Conservation (phyloP, 2,329 filamentous ascomycete species). For the Curvularia verruculosa region DNA sequence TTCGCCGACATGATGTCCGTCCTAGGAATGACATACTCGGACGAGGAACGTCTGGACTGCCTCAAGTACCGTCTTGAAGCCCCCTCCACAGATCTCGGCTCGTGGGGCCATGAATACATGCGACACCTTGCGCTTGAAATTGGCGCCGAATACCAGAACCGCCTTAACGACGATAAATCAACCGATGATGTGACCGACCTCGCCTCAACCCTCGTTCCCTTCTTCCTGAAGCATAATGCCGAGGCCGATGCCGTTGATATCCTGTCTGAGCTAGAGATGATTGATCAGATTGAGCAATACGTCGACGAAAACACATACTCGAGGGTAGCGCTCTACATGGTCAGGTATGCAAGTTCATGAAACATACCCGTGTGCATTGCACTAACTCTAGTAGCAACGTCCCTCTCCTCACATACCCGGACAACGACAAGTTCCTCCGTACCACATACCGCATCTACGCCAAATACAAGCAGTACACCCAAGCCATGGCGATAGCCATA, state of each 20-base stretch:
- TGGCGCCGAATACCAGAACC: slow-evolving; percentile 89
- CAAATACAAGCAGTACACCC: slow-evolving; percentile 87
- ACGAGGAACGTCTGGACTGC: slow-evolving; percentile 94
- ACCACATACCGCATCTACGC: slow-evolving; percentile 95
- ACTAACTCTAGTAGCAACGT: slow-evolving; percentile 72
- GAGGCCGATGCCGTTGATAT: slow-evolving; percentile 98
- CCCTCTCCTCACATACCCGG: slow-evolving; percentile 93
- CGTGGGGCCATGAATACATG: slow-evolving; percentile 98
- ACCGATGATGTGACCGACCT: slow-evolving; percentile 85
- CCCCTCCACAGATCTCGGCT: slow-evolving; percentile 88
- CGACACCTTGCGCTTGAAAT: slow-evolving; percentile 95
- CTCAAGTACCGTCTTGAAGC: slow-evolving; percentile 93
- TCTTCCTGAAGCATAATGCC: slow-evolving; percentile 96
- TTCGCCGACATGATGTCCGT: slow-evolving; percentile 96
- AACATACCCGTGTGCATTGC: neutral
- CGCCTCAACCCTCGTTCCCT: slow-evolving; percentile 82
- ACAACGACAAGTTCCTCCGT: slow-evolving; percentile 93
- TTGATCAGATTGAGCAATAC: slow-evolving; percentile 85
- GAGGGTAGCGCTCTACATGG: slow-evolving; percentile 95
- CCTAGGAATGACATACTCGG: slow-evolving; percentile 97
- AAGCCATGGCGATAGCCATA: slow-evolving; percentile 93
- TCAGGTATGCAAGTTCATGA: slow-evolving; percentile 60
- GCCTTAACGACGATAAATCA: slow-evolving; percentile 82
- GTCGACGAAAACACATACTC: slow-evolving; percentile 93
- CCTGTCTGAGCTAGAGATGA: slow-evolving; percentile 96